Conservation (phyloP, 345 rosid genomes). For the Brassica juncea region DNA sequence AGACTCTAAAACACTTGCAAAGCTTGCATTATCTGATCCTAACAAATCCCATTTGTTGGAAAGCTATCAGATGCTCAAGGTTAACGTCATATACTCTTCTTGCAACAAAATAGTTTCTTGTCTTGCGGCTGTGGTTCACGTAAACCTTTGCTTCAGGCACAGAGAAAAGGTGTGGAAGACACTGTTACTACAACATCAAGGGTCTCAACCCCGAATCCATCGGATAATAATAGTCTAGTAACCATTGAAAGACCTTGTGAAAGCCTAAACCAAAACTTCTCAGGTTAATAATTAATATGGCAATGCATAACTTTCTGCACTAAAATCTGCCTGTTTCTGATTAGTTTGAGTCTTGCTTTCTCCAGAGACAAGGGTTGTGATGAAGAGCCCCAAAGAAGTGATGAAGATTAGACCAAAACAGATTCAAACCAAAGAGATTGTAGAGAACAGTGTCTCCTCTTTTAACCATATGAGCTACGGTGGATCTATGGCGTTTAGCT, state of each 20-base stretch:
- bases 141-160: constrained; percentile 49
- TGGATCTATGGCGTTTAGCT: constrained; percentile 53
- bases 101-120: background rate
- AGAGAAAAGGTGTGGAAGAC: constrained; percentile 43
- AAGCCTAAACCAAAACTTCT: constrained; percentile 51
- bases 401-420: constrained; percentile 47
- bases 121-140: constrained; percentile 20
- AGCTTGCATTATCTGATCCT: constrained; percentile 52
- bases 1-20: constrained; percentile 60
- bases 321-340: constrained; percentile 25
- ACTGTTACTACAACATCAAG: constrained; percentile 40
- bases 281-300: constrained; percentile 54
- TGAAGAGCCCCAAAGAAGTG: constrained; percentile 66
- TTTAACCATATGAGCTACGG: constrained; percentile 73
- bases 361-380: constrained; percentile 58
- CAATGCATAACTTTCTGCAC: background rate
- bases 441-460: constrained; percentile 64
- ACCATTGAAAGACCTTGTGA: constrained; percentile 56
- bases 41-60: constrained; percentile 72
- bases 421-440: constrained; percentile 51
- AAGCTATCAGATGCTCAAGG: constrained; percentile 65
- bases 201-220: constrained; percentile 37
- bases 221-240: constrained; percentile 32
- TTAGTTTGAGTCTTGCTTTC: constrained; percentile 10
- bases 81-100: constrained; percentile 29